Evolutionary conservation across 2,329 filamentous ascomycete species (phyloP).

Genomic region (Pseudocercospora fijiensis): DNA sequence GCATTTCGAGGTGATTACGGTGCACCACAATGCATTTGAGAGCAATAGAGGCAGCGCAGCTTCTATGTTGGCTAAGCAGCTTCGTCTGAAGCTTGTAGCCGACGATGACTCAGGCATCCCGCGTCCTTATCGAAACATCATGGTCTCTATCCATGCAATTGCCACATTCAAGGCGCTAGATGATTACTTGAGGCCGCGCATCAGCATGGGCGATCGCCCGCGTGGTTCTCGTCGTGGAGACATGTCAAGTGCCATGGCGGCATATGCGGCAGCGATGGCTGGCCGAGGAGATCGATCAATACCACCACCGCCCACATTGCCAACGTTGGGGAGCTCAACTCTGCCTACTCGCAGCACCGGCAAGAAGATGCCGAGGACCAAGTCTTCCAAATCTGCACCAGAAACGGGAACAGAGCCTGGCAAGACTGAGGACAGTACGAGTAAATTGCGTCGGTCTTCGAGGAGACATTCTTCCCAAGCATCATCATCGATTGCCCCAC

Average conservation of each 20-base stretch:
- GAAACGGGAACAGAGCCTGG: constrained; percentile 21
- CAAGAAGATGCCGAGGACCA: constrained; percentile 28
- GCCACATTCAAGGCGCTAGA: constrained; percentile 96
- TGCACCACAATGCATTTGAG: constrained; percentile 88
- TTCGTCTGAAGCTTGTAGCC: constrained; percentile 82
- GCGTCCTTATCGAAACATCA: constrained; percentile 82
- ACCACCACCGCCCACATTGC: constrained; percentile 38
- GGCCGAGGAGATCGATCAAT: constrained; percentile 47
- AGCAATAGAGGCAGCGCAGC: constrained; percentile 86
- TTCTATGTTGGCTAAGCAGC: constrained; percentile 94
- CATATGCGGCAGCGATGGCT: constrained; percentile 71
- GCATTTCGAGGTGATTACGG: constrained; percentile 95
- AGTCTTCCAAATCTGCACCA: constrained; percentile 30
- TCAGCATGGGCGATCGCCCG: constrained; percentile 75
- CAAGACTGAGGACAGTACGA: constrained; percentile 27
- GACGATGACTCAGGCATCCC: constrained; percentile 91
- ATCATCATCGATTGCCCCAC: constrained; percentile 22
- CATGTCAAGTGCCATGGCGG: constrained; percentile 67
- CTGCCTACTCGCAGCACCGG: constrained; percentile 30
- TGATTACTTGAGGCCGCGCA: constrained; percentile 89
- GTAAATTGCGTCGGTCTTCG: constrained; percentile 36
- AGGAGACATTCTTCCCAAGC: constrained; percentile 35
- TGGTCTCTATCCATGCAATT: constrained; percentile 98
- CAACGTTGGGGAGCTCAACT: constrained; percentile 34
- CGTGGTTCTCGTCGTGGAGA: constrained; percentile 58